A percentile compares a stretch with the other conserved stretches of the same genome.
Evolutionary conservation across 116 monocot genomes (phyloP).

Genomic region (Posidonia oceanica): DNA sequence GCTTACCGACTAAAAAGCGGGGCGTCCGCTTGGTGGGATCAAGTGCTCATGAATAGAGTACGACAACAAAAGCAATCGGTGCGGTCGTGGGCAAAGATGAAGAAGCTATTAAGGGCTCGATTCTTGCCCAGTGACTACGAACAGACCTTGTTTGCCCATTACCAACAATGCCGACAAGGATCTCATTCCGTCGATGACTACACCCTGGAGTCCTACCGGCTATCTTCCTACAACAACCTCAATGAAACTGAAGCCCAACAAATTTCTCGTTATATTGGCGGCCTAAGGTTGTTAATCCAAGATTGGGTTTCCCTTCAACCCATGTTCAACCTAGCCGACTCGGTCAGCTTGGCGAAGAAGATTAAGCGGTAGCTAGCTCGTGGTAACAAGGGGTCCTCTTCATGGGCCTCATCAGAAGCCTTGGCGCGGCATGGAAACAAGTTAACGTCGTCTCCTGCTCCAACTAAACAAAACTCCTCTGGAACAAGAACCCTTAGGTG

Average conservation of each 20-base stretch:
- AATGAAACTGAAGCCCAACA: not conserved
- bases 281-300: not conserved
- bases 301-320: not conserved
- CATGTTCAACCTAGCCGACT: not conserved
- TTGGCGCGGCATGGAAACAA: too few relatives aligned
- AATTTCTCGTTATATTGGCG: not conserved
- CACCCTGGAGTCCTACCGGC: not conserved
- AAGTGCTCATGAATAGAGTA: not conserved
- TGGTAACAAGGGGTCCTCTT: too few relatives aligned
- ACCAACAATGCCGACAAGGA: not conserved
- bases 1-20: not conserved
- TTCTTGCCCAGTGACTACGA: constrained; percentile 2
- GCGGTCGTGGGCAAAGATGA: not conserved
- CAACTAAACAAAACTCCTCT: too few relatives aligned
- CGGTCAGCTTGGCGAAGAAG: not conserved
- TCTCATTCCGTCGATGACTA: not conserved
- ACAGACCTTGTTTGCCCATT: not conserved
- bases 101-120: not conserved
- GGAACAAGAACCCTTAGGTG: too few relatives aligned
- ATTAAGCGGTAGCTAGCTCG: not conserved
- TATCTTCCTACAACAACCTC: not conserved
- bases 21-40: not conserved
- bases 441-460: too few relatives aligned
- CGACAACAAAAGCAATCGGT: not conserved
- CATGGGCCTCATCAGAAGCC: too few relatives aligned